Conservation (phyloP, 352 stramenopile species). For the Globisporangium cystogenes region DNA sequence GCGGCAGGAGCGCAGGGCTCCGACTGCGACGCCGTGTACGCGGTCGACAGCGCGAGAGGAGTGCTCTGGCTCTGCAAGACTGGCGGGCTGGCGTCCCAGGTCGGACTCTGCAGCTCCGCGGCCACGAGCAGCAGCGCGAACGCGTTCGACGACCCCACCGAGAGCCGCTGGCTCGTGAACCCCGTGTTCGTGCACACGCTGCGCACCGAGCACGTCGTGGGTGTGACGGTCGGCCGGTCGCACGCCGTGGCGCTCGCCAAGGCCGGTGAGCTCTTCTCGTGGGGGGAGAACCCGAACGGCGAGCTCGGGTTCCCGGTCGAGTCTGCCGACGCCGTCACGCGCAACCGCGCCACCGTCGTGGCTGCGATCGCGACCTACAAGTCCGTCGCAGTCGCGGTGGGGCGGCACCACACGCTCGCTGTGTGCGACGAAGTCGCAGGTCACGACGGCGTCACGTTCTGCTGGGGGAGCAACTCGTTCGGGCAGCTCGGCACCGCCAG, state of each 20-base stretch:
- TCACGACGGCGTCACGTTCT: slow-evolving; percentile 57
- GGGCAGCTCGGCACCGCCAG: slow-evolving; percentile 43
- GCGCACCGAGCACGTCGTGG: slow-evolving; percentile 47
- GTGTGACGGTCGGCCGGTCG: slow-evolving; percentile 39
- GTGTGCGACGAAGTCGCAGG: slow-evolving; percentile 66
- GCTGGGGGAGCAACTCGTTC: slow-evolving; percentile 74
- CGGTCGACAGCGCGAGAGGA: slow-evolving; percentile 45
- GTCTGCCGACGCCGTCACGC: slow-evolving; percentile 38
- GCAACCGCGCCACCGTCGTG: slow-evolving; percentile 48
- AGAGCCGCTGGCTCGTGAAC: slow-evolving; percentile 66
- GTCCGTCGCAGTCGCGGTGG: slow-evolving; percentile 46
- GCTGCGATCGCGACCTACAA: slow-evolving; percentile 52
- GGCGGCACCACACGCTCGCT: slow-evolving; percentile 55
- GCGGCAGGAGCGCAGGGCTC: slow-evolving; percentile 23
- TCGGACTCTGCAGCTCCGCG: slow-evolving; percentile 48
- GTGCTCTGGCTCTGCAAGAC: slow-evolving; percentile 73
- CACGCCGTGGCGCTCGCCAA: slow-evolving; percentile 72
- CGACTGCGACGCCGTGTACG: slow-evolving; percentile 69
- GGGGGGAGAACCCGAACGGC: slow-evolving; percentile 93
- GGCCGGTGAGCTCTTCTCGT: slow-evolving; percentile 90
- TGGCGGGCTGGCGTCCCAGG: slow-evolving; percentile 52
- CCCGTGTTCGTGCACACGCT: slow-evolving; percentile 65
- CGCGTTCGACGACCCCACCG: slow-evolving; percentile 36
- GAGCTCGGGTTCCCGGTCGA: slow-evolving; percentile 48
- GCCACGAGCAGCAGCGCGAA: slow-evolving; percentile 18